phyloP scores from a whole-genome alignment of 2,329 filamentous ascomycete genomes.

The Cercospora janseana region DNA sequence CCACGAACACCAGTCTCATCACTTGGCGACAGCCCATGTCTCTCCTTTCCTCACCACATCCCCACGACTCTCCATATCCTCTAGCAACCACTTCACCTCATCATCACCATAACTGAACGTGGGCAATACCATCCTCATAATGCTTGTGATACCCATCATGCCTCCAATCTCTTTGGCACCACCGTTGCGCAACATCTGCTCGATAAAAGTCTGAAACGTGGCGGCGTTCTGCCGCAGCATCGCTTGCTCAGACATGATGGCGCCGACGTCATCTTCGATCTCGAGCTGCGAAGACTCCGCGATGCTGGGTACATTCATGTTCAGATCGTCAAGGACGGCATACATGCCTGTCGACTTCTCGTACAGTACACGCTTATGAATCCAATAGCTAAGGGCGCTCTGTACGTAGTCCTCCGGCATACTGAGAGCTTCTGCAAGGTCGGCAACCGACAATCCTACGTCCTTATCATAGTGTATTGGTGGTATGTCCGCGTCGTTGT shows the following conservation, averaged over 20 bases:
- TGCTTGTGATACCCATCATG: constrained; percentile 87
- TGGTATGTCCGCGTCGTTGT: constrained; percentile 38
- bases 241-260: constrained; percentile 53
- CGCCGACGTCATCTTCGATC: constrained; percentile 46
- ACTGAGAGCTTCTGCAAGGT: constrained; percentile 57
- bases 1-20: too few relatives aligned
- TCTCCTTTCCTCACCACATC: constrained; percentile 54
- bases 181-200: constrained; percentile 93
- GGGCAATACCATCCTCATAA: constrained; percentile 88
- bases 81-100: constrained; percentile 78
- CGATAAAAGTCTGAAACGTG: constrained; percentile 88
- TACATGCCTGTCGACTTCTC: constrained; percentile 56
- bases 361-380: constrained; percentile 64
- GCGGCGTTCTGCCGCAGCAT: constrained; percentile 66
- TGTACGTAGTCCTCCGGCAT: constrained; percentile 73
- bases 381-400: constrained; percentile 69
- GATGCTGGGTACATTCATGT: constrained; percentile 35
- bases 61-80: constrained; percentile 70
- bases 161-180: constrained; percentile 51
- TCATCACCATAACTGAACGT: constrained; percentile 89
- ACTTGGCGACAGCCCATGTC: constrained; percentile 31
- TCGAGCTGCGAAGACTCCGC: constrained; percentile 38
- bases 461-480: constrained; percentile 15
- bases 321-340: constrained; percentile 65
- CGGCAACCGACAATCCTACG: constrained; percentile 37